phyloP scores from a whole-genome alignment of 768 basidiomycete genomes.

The Termitomyces sp. region DNA sequence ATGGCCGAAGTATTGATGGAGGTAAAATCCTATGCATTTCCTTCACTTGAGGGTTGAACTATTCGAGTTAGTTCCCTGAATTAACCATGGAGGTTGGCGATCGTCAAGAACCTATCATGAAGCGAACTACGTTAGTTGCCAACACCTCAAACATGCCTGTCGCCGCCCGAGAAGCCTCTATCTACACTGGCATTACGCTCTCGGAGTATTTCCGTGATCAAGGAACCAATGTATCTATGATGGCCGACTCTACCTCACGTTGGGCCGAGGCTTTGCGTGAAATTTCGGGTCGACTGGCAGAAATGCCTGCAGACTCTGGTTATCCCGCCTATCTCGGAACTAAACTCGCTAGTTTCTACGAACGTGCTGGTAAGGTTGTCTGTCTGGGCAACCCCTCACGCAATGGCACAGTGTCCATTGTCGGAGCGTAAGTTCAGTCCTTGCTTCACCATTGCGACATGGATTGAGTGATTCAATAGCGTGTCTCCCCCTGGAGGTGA shows the following conservation, averaged over 20 bases:
- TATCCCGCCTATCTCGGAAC: conserved; percentile 97
- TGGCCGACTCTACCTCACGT: conserved; percentile 98
- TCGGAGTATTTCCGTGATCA: conserved; percentile 99
- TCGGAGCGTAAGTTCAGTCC: conserved; percentile 80
- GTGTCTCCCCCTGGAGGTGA: conserved; percentile 99
- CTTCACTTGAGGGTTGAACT: neutral
- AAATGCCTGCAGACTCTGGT: conserved; percentile 99
- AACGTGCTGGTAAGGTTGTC: conserved; percentile 93
- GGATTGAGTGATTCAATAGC: conserved; percentile 33
- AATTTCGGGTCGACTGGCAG: conserved; percentile 97
- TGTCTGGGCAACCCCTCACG: conserved; percentile 87
- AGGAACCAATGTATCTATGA: conserved; percentile 96
- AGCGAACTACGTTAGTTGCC: conserved; percentile 96
- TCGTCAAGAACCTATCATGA: conserved; percentile 99
- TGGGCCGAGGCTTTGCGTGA: conserved; percentile 99
- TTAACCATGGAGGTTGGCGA: conserved; percentile 88
- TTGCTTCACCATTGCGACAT: neutral
- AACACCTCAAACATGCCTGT: conserved; percentile 99
- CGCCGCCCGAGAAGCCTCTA: conserved; percentile 97
- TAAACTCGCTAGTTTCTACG: conserved; percentile 97
- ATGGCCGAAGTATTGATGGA: conserved; percentile 99
- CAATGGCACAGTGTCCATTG: conserved; percentile 94
- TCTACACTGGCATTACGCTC: conserved; percentile 98
- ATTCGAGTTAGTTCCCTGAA: conserved; percentile 62
- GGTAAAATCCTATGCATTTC: conserved; percentile 31